These are phyloP conservation scores for Citrus maxima DNA, from an alignment of 345 rosid species.

Conservation along the genomic window DNA sequence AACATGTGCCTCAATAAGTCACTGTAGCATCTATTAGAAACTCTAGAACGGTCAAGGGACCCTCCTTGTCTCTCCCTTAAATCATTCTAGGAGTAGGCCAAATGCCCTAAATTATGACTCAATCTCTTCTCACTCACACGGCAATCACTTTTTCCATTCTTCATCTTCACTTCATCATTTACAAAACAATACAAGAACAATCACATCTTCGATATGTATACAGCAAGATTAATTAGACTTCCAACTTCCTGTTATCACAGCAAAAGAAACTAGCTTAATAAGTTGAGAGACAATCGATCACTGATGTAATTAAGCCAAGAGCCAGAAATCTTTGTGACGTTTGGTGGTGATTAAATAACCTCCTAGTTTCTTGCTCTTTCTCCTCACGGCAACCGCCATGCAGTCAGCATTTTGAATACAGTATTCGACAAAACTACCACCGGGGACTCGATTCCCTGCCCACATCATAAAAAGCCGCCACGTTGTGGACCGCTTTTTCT, in stretches of 20 bases:
- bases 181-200: slow-evolving; percentile 24
- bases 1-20: slow-evolving; percentile 1
- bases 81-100: background rate
- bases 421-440: slow-evolving; percentile 70
- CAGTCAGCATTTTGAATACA: slow-evolving; percentile 82
- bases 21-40: slow-evolving; percentile 9
- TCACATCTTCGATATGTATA: background rate
- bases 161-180: slow-evolving; percentile 24
- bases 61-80: slow-evolving; percentile 15
- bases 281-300: background rate
- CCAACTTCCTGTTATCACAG: background rate
- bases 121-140: slow-evolving; percentile 18
- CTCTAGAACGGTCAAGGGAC: slow-evolving; percentile 18
- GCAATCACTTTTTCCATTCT: slow-evolving; percentile 9
- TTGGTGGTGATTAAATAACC: slow-evolving; percentile 93
- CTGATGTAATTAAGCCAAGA: slow-evolving; percentile 49
- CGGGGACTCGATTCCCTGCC: slow-evolving; percentile 42
- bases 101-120: slow-evolving; percentile 19
- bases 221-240: background rate
- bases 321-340: slow-evolving; percentile 97
- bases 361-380: slow-evolving; percentile 76
- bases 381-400: slow-evolving; percentile 89
- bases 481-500: slow-evolving; percentile 64
- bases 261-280: background rate
- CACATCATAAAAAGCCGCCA: slow-evolving; percentile 85